Conservation (phyloP, 352 stramenopile species). For the Globisporangium nodosum region DNA sequence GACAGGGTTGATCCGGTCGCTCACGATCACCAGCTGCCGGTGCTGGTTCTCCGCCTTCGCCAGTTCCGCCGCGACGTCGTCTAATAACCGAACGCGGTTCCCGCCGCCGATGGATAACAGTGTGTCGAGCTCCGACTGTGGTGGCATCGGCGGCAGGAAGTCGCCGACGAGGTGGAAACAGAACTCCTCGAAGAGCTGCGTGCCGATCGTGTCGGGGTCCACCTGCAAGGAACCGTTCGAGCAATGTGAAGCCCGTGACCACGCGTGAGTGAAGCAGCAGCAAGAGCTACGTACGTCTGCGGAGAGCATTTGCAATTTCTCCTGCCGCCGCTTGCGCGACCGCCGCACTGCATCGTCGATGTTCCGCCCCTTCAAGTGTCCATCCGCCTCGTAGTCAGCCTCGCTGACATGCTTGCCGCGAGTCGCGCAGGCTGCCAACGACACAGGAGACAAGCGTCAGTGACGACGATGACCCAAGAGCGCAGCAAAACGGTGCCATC, state of each 20-base stretch:
- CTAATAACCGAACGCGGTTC: slow-evolving; percentile 43
- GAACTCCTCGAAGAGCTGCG: slow-evolving; percentile 60
- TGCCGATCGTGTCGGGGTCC: slow-evolving; percentile 34
- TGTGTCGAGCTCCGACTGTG: slow-evolving; percentile 53
- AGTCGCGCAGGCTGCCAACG: slow-evolving; percentile 31
- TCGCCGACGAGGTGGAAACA: slow-evolving; percentile 74
- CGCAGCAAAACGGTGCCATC: slow-evolving; percentile 8
- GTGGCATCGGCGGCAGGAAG: slow-evolving; percentile 74
- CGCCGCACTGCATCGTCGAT: slow-evolving; percentile 47
- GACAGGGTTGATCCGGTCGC: slow-evolving; percentile 65
- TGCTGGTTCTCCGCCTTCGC: slow-evolving; percentile 38
- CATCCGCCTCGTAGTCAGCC: slow-evolving; percentile 48
- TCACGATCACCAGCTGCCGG: slow-evolving; percentile 62
- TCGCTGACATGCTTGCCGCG: slow-evolving; percentile 35
- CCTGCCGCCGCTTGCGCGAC: slow-evolving; percentile 35
- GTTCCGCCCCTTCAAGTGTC: slow-evolving; percentile 47
- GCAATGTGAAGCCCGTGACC: background rate
- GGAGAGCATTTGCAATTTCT: slow-evolving; percentile 23
- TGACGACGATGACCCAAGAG: background rate
- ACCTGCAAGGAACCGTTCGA: slow-evolving; percentile 8
- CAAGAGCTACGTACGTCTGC: slow-evolving; percentile 2
- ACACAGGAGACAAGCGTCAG: slow-evolving; percentile 5
- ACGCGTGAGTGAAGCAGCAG: background rate
- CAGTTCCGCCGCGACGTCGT: slow-evolving; percentile 48
- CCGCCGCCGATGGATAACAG: slow-evolving; percentile 65